Evolutionary conservation across 2,329 filamentous ascomycete species (phyloP), one percentile per base, ranked within the genome.

Genomic region (Penicillium sp.): DNA sequence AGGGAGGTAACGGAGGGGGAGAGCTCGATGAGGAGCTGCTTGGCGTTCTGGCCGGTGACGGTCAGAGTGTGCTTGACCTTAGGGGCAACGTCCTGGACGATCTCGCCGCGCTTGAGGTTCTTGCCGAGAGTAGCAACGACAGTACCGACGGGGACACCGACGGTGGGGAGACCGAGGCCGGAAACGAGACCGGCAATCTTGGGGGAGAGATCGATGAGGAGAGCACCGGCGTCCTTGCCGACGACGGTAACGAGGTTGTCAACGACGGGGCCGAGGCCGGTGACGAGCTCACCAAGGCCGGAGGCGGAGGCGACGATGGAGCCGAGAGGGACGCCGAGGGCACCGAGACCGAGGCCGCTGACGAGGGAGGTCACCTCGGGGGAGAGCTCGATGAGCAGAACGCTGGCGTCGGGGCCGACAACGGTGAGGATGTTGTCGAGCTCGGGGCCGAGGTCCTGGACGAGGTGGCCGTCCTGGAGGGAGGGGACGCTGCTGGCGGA

Each of bases 231-330:
- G 31, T 68, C 64, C 53, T 63, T 53, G 31, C 61, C 59, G 41
- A 65, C 56, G 45, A 67, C 63, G 39, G 62, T 66, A 35, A 69
- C 58, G 25, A 66, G 60, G 31, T 52, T 52, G n/a, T 67, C 57
- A 12, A 60, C 54, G 33, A 47, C 18, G 25, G 54, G 53, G 34
- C 50, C 64, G 39, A 63, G 55, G 43, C 63, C 58, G 33, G 57
- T 50, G 47, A 65, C 40, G 11, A 65, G 56, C 36, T 56, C 59
- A 54, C 64, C 64, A 30, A 65, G 56, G 38, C 41, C 44, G 49
- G 49, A 52, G 45, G 63, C 64, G 29, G 62, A 62, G 40, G 57
- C 55, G 28, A 67, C 55, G 11, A 68, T 46, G 14, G 52, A 49
- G 36, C 65, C 65, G 22, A 64, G 56, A 30, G 64, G 57, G 27